Evolutionary conservation across 805 yeast species (phyloP).

Genomic region (Candida glaebosa): DNA sequence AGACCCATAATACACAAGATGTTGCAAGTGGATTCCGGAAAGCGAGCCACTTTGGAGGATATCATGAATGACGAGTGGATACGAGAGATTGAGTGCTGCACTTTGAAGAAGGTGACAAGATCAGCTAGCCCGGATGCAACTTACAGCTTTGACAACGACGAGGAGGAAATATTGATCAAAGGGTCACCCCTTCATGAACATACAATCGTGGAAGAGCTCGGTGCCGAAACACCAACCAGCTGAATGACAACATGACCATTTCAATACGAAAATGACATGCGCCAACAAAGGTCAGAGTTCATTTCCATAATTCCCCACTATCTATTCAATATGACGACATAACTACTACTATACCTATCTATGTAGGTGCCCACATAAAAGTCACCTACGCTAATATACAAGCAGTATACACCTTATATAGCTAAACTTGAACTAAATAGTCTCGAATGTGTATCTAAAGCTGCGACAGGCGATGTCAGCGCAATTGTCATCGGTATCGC

Average conservation of each 20-base stretch:
- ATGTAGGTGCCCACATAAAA: no score
- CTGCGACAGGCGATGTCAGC: no score
- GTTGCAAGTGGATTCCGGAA: constrained; percentile 56
- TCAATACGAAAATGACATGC: no score
- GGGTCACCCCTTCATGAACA: constrained; percentile 41
- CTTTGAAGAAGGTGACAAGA: constrained; percentile 30
- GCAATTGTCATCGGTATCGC: no score
- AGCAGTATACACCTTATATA: background rate
- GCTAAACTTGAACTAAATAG: no score
- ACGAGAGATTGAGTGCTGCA: constrained; percentile 56
- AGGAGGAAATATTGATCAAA: constrained; percentile 29
- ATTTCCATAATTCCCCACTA: no score
- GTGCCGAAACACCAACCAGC: no score
- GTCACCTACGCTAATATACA: background rate
- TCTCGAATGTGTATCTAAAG: no score
- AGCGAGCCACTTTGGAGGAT: constrained; percentile 66
- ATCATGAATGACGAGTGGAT: constrained; percentile 73
- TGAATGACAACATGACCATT: no score
- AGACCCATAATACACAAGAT: constrained; percentile 70
- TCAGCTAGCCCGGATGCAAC: constrained; percentile 18
- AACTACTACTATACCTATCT: no score
- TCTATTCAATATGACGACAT: no score
- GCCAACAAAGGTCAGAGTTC: no score
- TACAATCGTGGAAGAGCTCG: constrained; percentile 26
- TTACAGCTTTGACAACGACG: constrained; percentile 33